Base-by-base conservation (phyloP, 208 protist species). In the Trypanosoma conorhini region DNA sequence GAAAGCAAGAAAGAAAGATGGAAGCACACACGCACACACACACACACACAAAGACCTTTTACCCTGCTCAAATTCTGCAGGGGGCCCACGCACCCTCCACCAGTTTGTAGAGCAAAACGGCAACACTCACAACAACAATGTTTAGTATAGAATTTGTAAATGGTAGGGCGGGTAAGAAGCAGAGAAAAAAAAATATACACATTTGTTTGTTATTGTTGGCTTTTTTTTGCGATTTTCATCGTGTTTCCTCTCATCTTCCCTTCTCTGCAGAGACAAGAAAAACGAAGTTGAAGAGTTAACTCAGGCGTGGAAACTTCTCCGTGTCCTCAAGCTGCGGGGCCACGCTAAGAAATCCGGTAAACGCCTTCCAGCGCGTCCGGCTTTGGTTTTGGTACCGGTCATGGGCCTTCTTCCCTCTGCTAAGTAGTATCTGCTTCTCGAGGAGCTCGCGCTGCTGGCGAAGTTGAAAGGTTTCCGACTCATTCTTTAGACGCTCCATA, bases 351-450 rank as follows among this genome's bases (percentile, higher is more conserved):
- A 88, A 90, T 21, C 74, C 75, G 13, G 88, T 96, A 58, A 90
- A 96, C 22, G 12, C 40, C 46, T 69, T 76, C 88, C 91, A 96
- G 35, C 79, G 74, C 15, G 76, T 80, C 26, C 83, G 64, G 66
- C 88, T 96, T 33, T 87, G 72, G 15, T 83, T 74, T 54, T 82
- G 76, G 57, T 93, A 88, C 52, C 69, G 87, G 50, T 93, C 86
- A 15, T 62, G 62, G 21, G 79, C 76, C n/a, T 78, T 70, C 22
- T 81, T 72, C 5, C 80, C 83, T 2, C 85, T 91, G 63, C 88
- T 96, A 44, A 94, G 66, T 33, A 87, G 54, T 28, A 94, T 93
- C 70, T 94, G 91, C 48, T 87, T 61, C 68, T 86, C 73, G 33
- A 96, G 77, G 46, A 89, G 48, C 70, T 86, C 86, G 55, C 79